Conservation (phyloP, 441 rosid genomes). For the Rhodomyrtus psidioides region DNA sequence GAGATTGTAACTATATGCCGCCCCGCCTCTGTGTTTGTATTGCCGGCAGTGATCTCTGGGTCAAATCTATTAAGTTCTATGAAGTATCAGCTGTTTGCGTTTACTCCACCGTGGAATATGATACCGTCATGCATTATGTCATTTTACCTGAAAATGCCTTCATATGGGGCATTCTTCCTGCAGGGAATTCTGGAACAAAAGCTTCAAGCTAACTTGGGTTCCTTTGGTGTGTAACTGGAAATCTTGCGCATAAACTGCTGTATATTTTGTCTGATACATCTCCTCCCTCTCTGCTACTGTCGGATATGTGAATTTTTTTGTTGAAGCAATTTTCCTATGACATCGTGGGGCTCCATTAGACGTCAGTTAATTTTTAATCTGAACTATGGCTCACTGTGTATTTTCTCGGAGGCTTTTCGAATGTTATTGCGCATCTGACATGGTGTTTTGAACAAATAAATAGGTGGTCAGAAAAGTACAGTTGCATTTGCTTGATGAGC, state of each 20-base stretch:
- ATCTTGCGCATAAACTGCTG: neutral
- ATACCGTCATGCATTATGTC: neutral
- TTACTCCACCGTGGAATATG: no score
- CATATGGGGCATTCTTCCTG: neutral
- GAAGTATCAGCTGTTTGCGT: neutral
- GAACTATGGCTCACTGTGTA: neutral
- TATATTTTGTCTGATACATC: neutral
- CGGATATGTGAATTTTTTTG: neutral
- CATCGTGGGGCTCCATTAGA: no score
- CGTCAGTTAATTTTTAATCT: no score
- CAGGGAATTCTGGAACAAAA: accelerated
- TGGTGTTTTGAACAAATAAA: no score
- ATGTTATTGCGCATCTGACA: neutral
- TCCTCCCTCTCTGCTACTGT: neutral
- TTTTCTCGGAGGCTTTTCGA: neutral
- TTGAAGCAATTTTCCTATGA: neutral
- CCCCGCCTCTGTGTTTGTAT: neutral
- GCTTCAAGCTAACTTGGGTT: neutral
- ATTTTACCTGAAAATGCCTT: neutral
- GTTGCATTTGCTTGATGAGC: no score
- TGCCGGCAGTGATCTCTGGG: neutral
- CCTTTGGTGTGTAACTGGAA: neutral
- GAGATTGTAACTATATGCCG: neutral
- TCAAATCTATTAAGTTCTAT: neutral
- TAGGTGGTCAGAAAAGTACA: no score